These are phyloP conservation scores for Chalaropsis ovoidea DNA, from an alignment of 2,329 filamentous ascomycete species.

Conservation along the genomic window DNA sequence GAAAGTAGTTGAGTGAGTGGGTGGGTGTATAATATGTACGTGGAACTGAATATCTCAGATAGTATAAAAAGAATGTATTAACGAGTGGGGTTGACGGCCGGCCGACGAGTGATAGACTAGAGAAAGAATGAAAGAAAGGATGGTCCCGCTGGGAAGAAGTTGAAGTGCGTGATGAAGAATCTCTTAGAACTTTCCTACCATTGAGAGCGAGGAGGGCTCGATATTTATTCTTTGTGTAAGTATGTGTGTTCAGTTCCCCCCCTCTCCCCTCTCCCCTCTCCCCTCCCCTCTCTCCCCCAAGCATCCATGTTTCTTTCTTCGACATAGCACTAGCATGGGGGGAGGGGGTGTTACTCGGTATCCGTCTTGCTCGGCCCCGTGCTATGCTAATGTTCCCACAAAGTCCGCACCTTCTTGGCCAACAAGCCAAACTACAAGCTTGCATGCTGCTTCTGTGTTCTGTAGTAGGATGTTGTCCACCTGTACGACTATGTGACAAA, in stretches of 20 bases:
- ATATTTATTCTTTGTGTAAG: conserved; percentile 4
- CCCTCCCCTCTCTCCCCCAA: too few relatives aligned
- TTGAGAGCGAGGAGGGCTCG: not conserved
- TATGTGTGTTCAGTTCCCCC: not conserved
- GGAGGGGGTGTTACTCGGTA: too few relatives aligned
- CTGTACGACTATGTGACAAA: not conserved
- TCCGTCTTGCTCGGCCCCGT: too few relatives aligned
- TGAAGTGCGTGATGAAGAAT: not conserved
- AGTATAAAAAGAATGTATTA: conserved; percentile 10
- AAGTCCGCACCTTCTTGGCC: too few relatives aligned
- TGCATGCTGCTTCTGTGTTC: too few relatives aligned
- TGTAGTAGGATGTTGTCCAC: too few relatives aligned
- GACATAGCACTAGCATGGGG: too few relatives aligned
- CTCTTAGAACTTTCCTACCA: not conserved
- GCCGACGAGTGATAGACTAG: conserved; percentile 9
- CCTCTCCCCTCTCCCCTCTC: too few relatives aligned
- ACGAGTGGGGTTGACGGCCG: conserved; percentile 3
- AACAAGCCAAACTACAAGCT: too few relatives aligned
- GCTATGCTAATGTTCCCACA: too few relatives aligned
- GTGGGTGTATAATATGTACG: not conserved
- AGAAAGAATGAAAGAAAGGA: not conserved
- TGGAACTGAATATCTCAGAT: not conserved
- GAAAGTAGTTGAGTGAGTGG: not conserved
- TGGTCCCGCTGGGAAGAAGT: conserved; percentile 3
- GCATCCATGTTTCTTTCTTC: too few relatives aligned